A percentile compares a stretch with the other conserved stretches of the same genome.
These are phyloP conservation scores for Fusarium sp. DNA, from an alignment of 2,329 filamentous ascomycete genomes.

Conservation along the genomic window DNA sequence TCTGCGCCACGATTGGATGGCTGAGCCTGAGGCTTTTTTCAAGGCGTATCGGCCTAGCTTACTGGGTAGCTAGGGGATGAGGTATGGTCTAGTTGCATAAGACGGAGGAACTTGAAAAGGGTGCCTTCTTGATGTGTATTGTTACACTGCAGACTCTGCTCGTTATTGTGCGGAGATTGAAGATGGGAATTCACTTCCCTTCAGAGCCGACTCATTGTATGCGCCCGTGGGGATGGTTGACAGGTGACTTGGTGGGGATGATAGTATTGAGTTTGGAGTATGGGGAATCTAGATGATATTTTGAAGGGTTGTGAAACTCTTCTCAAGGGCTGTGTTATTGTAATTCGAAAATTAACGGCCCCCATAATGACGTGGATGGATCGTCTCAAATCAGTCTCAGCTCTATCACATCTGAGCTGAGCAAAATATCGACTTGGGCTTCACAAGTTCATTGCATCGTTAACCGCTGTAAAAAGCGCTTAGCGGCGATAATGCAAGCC, in stretches of 20 bases:
- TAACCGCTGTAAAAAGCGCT: background rate
- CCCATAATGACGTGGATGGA: background rate
- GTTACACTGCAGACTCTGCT: background rate
- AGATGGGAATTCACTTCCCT: background rate
- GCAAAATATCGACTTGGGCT: background rate
- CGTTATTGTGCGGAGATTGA: background rate
- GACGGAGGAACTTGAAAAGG: background rate
- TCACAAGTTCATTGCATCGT: background rate
- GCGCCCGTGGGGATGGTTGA: background rate
- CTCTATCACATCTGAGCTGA: background rate
- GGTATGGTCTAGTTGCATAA: background rate
- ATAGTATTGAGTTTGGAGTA: background rate
- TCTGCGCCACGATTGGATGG: background rate
- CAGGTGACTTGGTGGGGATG: background rate
- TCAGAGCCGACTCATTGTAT: background rate
- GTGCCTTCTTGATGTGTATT: background rate
- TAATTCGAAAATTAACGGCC: background rate
- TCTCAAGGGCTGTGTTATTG: background rate
- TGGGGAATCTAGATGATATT: no score
- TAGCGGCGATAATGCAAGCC: background rate
- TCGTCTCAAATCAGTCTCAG: background rate
- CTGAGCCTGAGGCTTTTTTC: background rate
- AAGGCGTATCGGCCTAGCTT: background rate
- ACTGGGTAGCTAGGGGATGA: background rate
- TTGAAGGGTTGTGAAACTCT: background rate